phyloP scores from a whole-genome alignment of 306 rosid species.

The Acacia acuminata region DNA sequence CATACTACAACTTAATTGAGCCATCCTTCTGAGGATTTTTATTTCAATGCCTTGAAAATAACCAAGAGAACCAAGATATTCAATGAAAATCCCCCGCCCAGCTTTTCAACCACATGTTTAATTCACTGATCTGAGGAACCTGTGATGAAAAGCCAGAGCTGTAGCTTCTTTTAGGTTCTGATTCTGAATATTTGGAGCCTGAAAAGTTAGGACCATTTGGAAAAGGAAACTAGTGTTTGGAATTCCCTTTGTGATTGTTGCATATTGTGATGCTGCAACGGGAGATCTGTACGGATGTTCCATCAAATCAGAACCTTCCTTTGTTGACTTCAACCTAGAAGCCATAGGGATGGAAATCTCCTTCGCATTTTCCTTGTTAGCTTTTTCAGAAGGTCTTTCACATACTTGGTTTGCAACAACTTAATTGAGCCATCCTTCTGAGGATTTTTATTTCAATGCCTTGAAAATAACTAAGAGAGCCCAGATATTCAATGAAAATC shows the following conservation, averaged over 20 bases:
- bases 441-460: not conserved
- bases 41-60: not conserved
- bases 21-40: not conserved
- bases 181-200: too few species aligned
- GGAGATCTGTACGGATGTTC: too few species aligned
- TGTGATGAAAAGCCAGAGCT: not conserved
- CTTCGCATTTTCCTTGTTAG: not conserved
- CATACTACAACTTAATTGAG: not conserved
- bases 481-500: not conserved
- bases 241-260: too few species aligned
- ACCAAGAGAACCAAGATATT: not conserved
- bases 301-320: too few species aligned
- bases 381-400: not conserved
- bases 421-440: not conserved
- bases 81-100: not conserved
- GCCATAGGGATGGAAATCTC: not conserved
- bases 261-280: too few species aligned
- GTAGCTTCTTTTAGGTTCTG: too few species aligned
- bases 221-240: too few species aligned
- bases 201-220: too few species aligned
- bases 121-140: not conserved
- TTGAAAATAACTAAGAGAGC: not conserved
- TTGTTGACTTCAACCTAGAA: not conserved
- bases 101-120: not conserved
- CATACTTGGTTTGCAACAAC: not conserved